Evolutionary conservation across 2,329 filamentous ascomycete genomes (phyloP).

Genomic region (Massarina eburnea): DNA sequence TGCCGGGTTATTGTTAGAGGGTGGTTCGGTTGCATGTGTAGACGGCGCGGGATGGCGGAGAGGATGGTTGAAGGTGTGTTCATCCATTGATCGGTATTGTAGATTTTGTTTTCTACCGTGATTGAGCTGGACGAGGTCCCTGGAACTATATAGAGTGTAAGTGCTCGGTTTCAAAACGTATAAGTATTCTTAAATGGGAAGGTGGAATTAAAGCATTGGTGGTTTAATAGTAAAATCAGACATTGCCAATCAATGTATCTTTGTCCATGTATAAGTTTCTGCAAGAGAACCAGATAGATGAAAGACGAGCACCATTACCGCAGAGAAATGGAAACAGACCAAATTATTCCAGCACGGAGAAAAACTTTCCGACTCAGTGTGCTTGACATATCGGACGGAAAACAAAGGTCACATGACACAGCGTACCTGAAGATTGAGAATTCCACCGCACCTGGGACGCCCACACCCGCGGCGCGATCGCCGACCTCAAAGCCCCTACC

Average conservation of each 20-base stretch:
- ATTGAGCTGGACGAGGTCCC: conserved; percentile 40
- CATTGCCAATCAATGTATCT: no score
- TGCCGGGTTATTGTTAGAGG: conserved; percentile 87
- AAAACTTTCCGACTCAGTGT: no score
- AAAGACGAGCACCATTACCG: no score
- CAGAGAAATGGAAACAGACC: no score
- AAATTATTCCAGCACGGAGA: no score
- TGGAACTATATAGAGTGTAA: conserved; percentile 7
- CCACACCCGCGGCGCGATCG: conserved; percentile 14
- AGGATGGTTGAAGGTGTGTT: conserved; percentile 80
- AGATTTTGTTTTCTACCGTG: conserved; percentile 64
- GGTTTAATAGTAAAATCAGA: no score
- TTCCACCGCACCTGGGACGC: conserved; percentile 23
- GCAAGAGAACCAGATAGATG: no score
- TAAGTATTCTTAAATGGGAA: no score
- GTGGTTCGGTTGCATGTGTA: conserved; percentile 92
- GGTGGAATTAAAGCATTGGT: not conserved
- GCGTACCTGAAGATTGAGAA: conserved; percentile 41
- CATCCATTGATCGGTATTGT: conserved; percentile 76
- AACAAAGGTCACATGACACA: conserved; percentile 32
- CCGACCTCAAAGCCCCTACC: conserved; percentile 11
- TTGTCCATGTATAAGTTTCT: no score
- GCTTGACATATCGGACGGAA: not conserved
- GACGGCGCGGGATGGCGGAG: conserved; percentile 69
- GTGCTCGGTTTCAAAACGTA: no score